Conservation (phyloP, 2,329 filamentous ascomycete genomes). For the Fusarium buxicola region DNA sequence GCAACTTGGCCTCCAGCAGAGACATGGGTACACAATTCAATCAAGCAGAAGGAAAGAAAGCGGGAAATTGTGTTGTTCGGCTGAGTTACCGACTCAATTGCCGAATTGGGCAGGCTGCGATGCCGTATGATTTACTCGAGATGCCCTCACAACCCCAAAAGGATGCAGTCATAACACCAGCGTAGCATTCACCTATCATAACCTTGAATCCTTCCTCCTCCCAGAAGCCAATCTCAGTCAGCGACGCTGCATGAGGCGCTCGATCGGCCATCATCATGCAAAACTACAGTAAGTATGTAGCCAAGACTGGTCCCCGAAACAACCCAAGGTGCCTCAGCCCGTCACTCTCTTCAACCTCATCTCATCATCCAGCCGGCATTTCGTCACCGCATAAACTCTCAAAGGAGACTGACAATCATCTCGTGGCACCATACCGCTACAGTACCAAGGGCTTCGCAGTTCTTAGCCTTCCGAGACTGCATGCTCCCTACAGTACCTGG, state of each 20-base stretch:
- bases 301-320: too few relatives aligned
- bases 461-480: too few relatives aligned
- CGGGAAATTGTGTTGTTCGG: too few relatives aligned
- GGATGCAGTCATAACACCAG: slow-evolving; percentile 13
- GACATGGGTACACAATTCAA: not conserved
- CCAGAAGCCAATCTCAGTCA: not conserved
- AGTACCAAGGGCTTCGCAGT: too few relatives aligned
- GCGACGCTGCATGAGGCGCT: not conserved
- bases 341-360: not conserved
- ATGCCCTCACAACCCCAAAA: slow-evolving; percentile 11
- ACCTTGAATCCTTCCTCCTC: not conserved
- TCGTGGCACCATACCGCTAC: slow-evolving; percentile 20
- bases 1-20: slow-evolving; percentile 24
- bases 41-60: not conserved
- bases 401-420: slow-evolving; percentile 36
- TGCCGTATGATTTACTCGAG: too few relatives aligned
- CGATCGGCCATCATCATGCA: slow-evolving; percentile 18
- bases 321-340: not conserved
- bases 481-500: slow-evolving; percentile 19
- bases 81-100: too few relatives aligned
- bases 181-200: not conserved
- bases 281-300: too few relatives aligned
- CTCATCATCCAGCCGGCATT: slow-evolving; percentile 17
- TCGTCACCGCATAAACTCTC: slow-evolving; percentile 39
- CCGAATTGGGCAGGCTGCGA: slow-evolving; percentile 7